A percentile compares a stretch with the other conserved stretches of the same genome.
These are phyloP conservation scores for Podospora tetraspora DNA, from an alignment of 495 filamentous ascomycete genomes.

Conservation along the genomic window DNA sequence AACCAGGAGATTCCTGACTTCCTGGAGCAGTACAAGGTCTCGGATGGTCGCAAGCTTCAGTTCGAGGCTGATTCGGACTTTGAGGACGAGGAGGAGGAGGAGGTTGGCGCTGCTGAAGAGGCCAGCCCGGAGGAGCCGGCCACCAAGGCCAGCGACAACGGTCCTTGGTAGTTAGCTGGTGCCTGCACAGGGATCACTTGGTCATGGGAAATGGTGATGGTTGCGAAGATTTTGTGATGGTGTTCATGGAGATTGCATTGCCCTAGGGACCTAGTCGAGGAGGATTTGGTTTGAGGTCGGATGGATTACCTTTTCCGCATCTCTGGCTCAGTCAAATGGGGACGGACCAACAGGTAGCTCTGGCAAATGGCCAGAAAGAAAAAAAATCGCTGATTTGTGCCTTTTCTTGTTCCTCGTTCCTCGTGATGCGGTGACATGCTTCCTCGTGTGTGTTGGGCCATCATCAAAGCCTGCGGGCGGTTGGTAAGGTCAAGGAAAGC, in stretches of 20 bases:
- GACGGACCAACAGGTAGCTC: not conserved
- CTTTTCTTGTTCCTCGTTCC: not conserved
- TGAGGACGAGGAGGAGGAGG: constrained; percentile 33
- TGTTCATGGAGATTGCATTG: not conserved
- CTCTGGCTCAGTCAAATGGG: not conserved
- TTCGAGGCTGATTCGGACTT: constrained; percentile 64
- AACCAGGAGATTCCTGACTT: constrained; percentile 78
- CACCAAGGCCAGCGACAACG: not conserved
- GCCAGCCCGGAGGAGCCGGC: not conserved
- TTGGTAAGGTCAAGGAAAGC: not conserved
- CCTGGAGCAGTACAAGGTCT: constrained; percentile 57
- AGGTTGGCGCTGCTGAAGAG: constrained; percentile 12
- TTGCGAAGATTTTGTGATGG: not conserved
- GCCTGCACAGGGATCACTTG: not conserved
- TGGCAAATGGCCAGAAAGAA: not conserved
- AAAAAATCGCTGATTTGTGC: not conserved
- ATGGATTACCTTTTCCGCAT: not conserved
- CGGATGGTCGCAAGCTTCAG: constrained; percentile 43
- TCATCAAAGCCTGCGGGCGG: not conserved
- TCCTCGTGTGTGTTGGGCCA: not conserved
- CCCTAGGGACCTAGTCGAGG: not conserved
- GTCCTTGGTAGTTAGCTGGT: not conserved
- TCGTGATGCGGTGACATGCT: not conserved
- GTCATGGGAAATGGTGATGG: not conserved
- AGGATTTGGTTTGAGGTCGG: not conserved